Evolutionary conservation across 164 flowering plant genomes (phyloP).

Genomic region (Liquidambar formosana): DNA sequence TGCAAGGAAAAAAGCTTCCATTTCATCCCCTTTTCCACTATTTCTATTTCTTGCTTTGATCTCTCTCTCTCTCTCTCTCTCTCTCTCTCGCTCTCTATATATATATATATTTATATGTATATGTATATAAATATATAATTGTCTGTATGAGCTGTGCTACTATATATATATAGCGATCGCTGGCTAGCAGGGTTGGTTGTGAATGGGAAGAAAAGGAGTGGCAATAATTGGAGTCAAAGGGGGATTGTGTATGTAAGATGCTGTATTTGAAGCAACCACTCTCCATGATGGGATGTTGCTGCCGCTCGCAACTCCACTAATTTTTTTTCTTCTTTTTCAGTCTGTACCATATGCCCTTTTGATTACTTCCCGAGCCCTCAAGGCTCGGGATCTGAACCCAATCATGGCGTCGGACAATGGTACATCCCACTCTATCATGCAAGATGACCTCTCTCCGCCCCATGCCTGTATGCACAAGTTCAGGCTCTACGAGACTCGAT

Average conservation of each 20-base stretch:
- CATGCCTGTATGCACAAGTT: conserved; percentile 65
- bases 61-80: too few relatives aligned
- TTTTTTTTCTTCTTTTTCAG: conserved; percentile 5
- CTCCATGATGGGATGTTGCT: conserved; percentile 5
- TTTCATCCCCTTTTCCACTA: neutral
- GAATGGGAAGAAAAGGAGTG: conserved; percentile 20
- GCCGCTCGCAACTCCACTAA: conserved; percentile 6
- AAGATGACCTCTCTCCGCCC: conserved; percentile 12
- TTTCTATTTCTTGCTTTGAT: too few relatives aligned
- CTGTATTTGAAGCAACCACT: conserved; percentile 63
- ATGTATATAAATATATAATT: too few relatives aligned
- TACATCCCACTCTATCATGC: conserved; percentile 17
- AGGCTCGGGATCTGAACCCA: conserved; percentile 40
- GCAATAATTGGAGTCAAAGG: neutral
- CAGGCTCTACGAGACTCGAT: conserved; percentile 85
- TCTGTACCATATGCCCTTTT: conserved; percentile 31
- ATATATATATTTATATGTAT: too few relatives aligned
- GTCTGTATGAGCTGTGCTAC: too few relatives aligned
- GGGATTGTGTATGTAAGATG: conserved; percentile 25
- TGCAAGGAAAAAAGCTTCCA: neutral
- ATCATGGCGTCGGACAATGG: conserved; percentile 50
- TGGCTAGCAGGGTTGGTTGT: neutral
- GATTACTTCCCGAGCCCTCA: conserved; percentile 39
- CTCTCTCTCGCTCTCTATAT: too few relatives aligned
- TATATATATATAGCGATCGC: conserved; percentile 9